Evolutionary conservation across 768 basidiomycete species (phyloP).

Genomic region (Auricularia cornea): DNA sequence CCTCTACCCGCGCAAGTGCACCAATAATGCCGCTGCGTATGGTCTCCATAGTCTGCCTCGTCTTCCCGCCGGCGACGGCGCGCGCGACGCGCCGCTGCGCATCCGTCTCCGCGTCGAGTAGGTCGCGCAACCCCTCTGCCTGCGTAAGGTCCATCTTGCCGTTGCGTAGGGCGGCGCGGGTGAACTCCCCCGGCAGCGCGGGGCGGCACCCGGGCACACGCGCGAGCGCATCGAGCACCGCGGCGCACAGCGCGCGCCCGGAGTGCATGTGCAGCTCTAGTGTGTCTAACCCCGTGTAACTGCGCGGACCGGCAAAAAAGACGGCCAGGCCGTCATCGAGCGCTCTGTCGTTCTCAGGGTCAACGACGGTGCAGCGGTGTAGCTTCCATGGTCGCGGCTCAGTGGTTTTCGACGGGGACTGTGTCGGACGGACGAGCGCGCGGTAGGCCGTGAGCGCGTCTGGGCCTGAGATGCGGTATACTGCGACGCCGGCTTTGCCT

Average conservation of each 20-base stretch:
- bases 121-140: slow-evolving; percentile 79
- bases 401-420: no score
- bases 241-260: slow-evolving; percentile 68
- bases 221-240: slow-evolving; percentile 50
- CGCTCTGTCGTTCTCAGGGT: slow-evolving; percentile 49
- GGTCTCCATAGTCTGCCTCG: slow-evolving; percentile 49
- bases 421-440: not conserved
- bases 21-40: slow-evolving; percentile 59
- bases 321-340: slow-evolving; percentile 78
- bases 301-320: slow-evolving; percentile 71
- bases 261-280: slow-evolving; percentile 85
- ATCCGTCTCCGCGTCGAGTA: slow-evolving; percentile 86
- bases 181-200: slow-evolving; percentile 85
- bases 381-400: slow-evolving; percentile 56
- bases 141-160: slow-evolving; percentile 82
- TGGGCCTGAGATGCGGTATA: slow-evolving; percentile 78
- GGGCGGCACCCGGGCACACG: slow-evolving; percentile 57
- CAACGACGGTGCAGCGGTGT: slow-evolving; percentile 58
- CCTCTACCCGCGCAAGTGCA: slow-evolving; percentile 74
- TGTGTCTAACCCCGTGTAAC: slow-evolving; percentile 77
- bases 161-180: slow-evolving; percentile 69
- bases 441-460: slow-evolving; percentile 46
- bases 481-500: slow-evolving; percentile 76
- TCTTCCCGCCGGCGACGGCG: slow-evolving; percentile 57
- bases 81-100: slow-evolving; percentile 68